Evolutionary conservation across 1,139 yeast genomes (phyloP).

Genomic region (Meyerozyma athensensis): DNA sequence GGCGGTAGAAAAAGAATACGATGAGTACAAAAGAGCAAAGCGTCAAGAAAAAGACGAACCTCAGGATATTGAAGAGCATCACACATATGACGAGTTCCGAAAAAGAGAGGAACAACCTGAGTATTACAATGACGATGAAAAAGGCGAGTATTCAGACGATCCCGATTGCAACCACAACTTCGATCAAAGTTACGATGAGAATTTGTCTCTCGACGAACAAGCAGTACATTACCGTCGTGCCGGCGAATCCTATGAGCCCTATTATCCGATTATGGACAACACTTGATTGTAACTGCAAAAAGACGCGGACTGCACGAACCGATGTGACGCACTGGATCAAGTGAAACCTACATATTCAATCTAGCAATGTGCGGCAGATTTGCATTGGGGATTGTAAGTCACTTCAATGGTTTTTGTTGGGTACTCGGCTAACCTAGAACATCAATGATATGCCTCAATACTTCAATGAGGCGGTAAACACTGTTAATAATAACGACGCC

Average conservation of each 20-base stretch:
- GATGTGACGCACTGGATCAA: too few relatives aligned
- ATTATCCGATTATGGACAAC: conserved; percentile 10
- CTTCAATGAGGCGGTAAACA: conserved; percentile 23
- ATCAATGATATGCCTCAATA: conserved; percentile 27
- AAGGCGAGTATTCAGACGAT: conserved; percentile 31
- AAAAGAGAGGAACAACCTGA: conserved; percentile 36
- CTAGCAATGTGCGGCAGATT: conserved; percentile 41
- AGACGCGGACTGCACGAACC: too few relatives aligned
- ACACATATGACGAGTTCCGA: conserved; percentile 33
- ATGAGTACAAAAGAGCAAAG: conserved; percentile 20
- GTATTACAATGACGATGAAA: conserved; percentile 34
- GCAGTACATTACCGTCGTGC: conserved; percentile 15
- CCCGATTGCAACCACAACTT: conserved; percentile 32
- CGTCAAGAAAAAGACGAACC: conserved; percentile 9
- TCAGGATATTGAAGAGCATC: conserved; percentile 9
- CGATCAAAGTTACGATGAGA: conserved; percentile 35
- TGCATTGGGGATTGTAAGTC: conserved; percentile 39
- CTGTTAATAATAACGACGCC: conserved; percentile 4
- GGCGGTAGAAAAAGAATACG: conserved; percentile 23
- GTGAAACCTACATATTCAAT: neutral
- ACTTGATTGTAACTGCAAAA: neutral
- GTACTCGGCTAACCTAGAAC: conserved; percentile 18
- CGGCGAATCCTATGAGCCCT: conserved; percentile 11
- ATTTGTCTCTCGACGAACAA: conserved; percentile 21
- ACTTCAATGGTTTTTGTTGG: neutral